Evolutionary conservation across 2,329 filamentous ascomycete genomes (phyloP).

Genomic region (Colletotrichum tamarilloi): DNA sequence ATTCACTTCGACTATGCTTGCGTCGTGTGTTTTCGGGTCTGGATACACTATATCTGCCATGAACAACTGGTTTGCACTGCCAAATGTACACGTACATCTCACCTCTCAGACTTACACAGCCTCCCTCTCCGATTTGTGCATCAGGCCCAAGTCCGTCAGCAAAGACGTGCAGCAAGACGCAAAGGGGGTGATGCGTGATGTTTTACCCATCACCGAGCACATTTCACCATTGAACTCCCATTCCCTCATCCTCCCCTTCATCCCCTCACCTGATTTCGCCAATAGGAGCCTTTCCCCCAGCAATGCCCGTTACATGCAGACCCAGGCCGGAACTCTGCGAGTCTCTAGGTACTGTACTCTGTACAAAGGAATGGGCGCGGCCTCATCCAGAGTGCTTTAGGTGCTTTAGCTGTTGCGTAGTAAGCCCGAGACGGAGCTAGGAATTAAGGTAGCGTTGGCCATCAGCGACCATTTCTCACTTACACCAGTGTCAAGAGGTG

Average conservation of each 20-base stretch:
- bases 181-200: slow-evolving; percentile 4
- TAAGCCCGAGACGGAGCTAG: background rate
- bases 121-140: slow-evolving; percentile 1
- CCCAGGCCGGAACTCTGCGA: background rate
- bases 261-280: background rate
- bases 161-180: slow-evolving; percentile 23
- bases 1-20: background rate
- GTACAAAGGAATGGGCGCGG: slow-evolving; percentile 10
- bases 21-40: background rate
- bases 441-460: background rate
- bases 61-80: background rate
- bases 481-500: background rate
- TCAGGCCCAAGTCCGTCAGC: slow-evolving; percentile 25
- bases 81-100: slow-evolving; percentile 4
- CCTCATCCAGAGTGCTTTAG: slow-evolving; percentile 7
- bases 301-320: slow-evolving; percentile 25
- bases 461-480: background rate
- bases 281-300: background rate
- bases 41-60: too few relatives aligned
- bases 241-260: background rate
- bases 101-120: slow-evolving; percentile 27
- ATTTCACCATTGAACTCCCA: background rate
- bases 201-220: slow-evolving; percentile 31
- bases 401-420: slow-evolving; percentile 1
- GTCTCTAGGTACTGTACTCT: background rate